Evolutionary conservation across 768 basidiomycete species (phyloP), one percentile per base, ranked within the genome.

Genomic region (Suillus sp.): DNA sequence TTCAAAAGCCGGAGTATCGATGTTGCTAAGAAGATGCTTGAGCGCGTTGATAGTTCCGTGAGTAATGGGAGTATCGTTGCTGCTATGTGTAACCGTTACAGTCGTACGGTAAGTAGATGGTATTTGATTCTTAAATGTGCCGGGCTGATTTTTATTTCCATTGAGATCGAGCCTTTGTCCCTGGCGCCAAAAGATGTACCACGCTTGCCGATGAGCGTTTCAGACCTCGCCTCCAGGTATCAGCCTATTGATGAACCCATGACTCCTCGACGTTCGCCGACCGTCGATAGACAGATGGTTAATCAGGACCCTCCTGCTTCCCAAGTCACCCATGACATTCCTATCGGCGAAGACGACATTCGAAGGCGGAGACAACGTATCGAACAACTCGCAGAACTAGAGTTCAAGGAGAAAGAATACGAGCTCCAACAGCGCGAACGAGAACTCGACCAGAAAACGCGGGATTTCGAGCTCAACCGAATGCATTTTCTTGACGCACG

Each of bases 51-150:
- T 51, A 84, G 86, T 2, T 81, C 79, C 7, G 80, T 74, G 45
- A 87, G 84, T 65, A 81, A 69, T 55, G 83, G 83, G 14, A 86
- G 84, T 67, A 75, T 88, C 30, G 90, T 93, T 51, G 87, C 90
- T 48, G 84, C 85, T 2, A 86, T 93, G 80, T 82, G 87, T 50
- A 83, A 82, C 69, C 84, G 83, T 57, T 92, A 89, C 66, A 80
- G 84, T 25, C 80, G 76, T 47, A 78, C 74, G 61, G 90, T 91
- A 67, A 50, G 87, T 78, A 13, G 45, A 47, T 64, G 18, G 60
- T 66, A 30, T 45, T 22, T 50, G 7, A 64, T 45, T 25, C 25
- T 38, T 27, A 61, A 40, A 25, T 25, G 9, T 64, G 34, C 14
- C 51, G 63, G 42, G 16, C 59, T 20, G 60, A 27, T 63, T 9